phyloP scores from a whole-genome alignment of 768 basidiomycete genomes.

The Naganishia onofrii region DNA sequence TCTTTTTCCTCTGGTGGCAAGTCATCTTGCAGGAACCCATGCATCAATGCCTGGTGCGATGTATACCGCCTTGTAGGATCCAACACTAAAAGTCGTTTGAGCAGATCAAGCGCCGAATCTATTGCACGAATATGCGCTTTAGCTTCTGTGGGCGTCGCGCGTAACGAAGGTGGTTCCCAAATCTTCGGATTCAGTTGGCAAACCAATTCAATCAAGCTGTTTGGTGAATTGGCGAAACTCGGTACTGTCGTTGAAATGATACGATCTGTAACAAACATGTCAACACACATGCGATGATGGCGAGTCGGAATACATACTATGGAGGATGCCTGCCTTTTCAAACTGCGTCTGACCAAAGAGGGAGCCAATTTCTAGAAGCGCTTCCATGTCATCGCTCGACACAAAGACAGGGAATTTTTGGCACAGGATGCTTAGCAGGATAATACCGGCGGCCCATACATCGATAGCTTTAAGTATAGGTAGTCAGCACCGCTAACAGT shows the following conservation, averaged over 20 bases:
- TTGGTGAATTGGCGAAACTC: slow-evolving; percentile 64
- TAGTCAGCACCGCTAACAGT: slow-evolving; percentile 14
- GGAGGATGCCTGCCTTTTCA: slow-evolving; percentile 79
- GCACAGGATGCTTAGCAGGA: slow-evolving; percentile 85
- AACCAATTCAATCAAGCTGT: slow-evolving; percentile 71
- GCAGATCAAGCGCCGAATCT: slow-evolving; percentile 68
- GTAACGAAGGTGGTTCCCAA: slow-evolving; percentile 57
- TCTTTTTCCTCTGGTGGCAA: slow-evolving; percentile 54
- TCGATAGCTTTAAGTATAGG: slow-evolving; percentile 71
- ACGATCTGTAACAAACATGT: slow-evolving; percentile 61
- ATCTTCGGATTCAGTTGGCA: slow-evolving; percentile 69
- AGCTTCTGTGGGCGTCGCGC: slow-evolving; percentile 54
- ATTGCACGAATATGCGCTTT: slow-evolving; percentile 60
- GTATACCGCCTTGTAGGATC: slow-evolving; percentile 76
- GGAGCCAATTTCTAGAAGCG: slow-evolving; percentile 86
- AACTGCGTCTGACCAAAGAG: slow-evolving; percentile 79
- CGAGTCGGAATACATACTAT: slow-evolving; percentile 62
- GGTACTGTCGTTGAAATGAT: slow-evolving; percentile 89
- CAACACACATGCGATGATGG: background rate
- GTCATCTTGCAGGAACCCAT: slow-evolving; percentile 66
- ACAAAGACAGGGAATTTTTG: slow-evolving; percentile 92
- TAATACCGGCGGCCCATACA: slow-evolving; percentile 91
- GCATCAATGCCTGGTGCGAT: slow-evolving; percentile 70
- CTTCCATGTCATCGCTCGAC: slow-evolving; percentile 89
- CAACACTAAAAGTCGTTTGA: slow-evolving; percentile 69